These are phyloP conservation scores for Collybiopsis confluens DNA, from an alignment of 768 basidiomycete species.

Conservation along the genomic window DNA sequence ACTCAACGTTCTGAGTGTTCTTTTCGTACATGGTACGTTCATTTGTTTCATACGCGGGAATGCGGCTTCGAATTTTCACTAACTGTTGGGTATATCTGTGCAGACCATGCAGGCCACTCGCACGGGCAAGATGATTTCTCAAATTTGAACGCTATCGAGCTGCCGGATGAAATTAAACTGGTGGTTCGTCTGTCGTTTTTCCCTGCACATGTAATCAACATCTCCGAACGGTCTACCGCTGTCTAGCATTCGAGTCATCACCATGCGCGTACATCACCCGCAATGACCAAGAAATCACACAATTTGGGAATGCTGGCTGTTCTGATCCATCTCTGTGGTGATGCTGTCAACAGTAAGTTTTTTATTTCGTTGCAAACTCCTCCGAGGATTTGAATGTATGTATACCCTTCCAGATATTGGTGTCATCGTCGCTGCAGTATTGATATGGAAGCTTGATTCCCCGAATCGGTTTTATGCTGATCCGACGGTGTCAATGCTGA, in stretches of 20 bases:
- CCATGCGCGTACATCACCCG: constrained; percentile 38
- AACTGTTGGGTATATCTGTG: too few species aligned
- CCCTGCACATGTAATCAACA: too few species aligned
- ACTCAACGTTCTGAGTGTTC: constrained; percentile 43
- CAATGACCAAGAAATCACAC: constrained; percentile 8
- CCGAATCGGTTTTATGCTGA: constrained; percentile 49
- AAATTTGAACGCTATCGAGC: background rate
- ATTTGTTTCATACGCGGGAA: too few species aligned
- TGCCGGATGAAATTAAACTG: constrained; percentile 6
- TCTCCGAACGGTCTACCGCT: background rate
- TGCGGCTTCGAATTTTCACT: too few species aligned
- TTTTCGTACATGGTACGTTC: constrained; percentile 39
- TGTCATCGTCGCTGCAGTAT: constrained; percentile 46
- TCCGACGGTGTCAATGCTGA: constrained; percentile 45
- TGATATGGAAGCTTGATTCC: constrained; percentile 45
- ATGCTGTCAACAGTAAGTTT: constrained; percentile 47
- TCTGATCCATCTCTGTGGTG: constrained; percentile 47
- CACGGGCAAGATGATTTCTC: constrained; percentile 13
- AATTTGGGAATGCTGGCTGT: constrained; percentile 47
- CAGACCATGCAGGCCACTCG: too few species aligned
- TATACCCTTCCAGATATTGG: too few species aligned
- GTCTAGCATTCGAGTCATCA: constrained; percentile 45
- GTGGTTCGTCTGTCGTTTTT: background rate
- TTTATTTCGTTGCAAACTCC: too few species aligned
- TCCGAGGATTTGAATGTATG: too few species aligned